Base-by-base conservation (phyloP, 352 stramenopile genomes). In the Phytophthora hibernalis region DNA sequence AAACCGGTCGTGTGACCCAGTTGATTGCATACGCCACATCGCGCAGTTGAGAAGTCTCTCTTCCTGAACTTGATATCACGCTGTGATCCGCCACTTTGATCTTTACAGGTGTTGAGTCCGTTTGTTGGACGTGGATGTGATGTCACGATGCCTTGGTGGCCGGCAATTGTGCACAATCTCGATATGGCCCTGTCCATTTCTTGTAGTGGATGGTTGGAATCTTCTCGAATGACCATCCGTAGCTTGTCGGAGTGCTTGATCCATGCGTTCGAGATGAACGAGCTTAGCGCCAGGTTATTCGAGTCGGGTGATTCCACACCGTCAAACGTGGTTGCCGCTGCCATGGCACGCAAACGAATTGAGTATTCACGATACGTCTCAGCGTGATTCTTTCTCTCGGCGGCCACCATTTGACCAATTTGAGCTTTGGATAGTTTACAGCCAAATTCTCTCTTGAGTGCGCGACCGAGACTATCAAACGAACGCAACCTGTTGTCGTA, bases 341-440 rank as follows among this genome's bases (percentile, higher is more conserved):
- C 51, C 1, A 48, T 58, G 18, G 10, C 1, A 0, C 51, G 20
- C 2, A 58, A 35, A 2, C 51, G 51, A 4, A 58, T 11, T 3
- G 37, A 58, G 21, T 21, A 58, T 10, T 31, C 20, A 9, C n/a
- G 33, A 11, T 58, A 49, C 6, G 51, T 37, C 12, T 58, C 51
- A 8, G 18, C 5, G 2, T 8, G 35, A 24, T 24, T 57, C 15
- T 49, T 57, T 3, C 21, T 18, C 15, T 57, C 51, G 2, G 2
- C 6, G 2, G 51, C 51, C 4, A 57, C 51, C 22, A n/a, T 35
- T 18, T 37, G 12, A 2, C 30, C 16, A 10, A 55, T 31, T 18
- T 55, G 30, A 6, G 2, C 18, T 31, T 44, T 55, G 2, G 49
- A 11, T 18, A 55, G 18, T 37, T 43, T 40, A 3, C 11, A 15